Conservation (phyloP, 345 rosid genomes). For the Eucalyptus leucophloia region DNA sequence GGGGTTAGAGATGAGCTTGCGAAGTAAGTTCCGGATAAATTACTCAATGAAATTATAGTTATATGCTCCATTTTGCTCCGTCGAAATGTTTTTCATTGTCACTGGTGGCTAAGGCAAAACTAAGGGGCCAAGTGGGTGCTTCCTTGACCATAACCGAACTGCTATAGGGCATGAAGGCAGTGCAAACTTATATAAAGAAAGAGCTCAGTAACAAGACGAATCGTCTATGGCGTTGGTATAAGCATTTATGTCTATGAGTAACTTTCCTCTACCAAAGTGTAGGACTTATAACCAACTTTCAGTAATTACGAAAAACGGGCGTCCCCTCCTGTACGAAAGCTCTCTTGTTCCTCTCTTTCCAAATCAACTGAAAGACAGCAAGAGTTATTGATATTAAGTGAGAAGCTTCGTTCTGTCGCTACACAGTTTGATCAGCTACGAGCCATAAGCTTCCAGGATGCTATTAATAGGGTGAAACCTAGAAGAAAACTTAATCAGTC, state of each 20-base stretch:
- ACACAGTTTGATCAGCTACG: too few species aligned
- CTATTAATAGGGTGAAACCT: too few species aligned
- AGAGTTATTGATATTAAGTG: too few species aligned
- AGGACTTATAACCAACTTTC: background rate
- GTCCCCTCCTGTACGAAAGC: too few species aligned
- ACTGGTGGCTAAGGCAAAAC: background rate
- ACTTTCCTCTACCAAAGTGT: background rate
- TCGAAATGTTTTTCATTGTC: background rate
- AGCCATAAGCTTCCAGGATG: too few species aligned
- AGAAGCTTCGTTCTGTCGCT: too few species aligned
- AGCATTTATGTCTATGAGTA: background rate
- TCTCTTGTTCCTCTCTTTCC: too few species aligned
- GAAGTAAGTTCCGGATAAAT: background rate
- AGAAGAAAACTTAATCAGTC: too few species aligned
- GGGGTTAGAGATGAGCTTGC: background rate
- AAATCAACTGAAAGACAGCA: too few species aligned
- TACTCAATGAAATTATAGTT: background rate
- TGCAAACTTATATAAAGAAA: background rate
- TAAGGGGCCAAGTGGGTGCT: background rate
- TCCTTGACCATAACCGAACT: background rate
- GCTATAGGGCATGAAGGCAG: background rate
- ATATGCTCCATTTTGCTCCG: background rate
- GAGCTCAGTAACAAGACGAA: background rate
- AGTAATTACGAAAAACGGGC: too few species aligned
- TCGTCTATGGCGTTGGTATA: background rate